A percentile compares a stretch with the other conserved stretches of the same genome.
Evolutionary conservation across 495 filamentous ascomycete genomes (phyloP).

Genomic region (Aspergillus wentii): DNA sequence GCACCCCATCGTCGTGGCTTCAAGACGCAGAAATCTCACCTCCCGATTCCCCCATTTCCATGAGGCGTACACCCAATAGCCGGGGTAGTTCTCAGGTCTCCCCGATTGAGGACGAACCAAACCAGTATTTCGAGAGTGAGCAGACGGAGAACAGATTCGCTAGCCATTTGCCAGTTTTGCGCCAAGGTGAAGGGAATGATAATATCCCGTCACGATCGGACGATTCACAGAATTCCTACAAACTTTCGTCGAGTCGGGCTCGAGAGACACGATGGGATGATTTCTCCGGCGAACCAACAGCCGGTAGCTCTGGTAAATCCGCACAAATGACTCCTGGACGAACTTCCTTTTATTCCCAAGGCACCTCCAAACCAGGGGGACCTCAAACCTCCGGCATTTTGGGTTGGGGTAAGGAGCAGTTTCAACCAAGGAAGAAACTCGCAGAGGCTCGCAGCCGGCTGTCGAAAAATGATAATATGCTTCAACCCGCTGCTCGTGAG

Average conservation of each 20-base stretch:
- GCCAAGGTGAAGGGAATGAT: slow-evolving; percentile 8
- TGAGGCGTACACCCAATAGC: slow-evolving; percentile 11
- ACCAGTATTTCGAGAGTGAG: slow-evolving; percentile 4
- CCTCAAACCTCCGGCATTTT: slow-evolving; percentile 21
- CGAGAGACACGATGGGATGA: slow-evolving; percentile 41
- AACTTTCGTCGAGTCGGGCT: slow-evolving; percentile 10
- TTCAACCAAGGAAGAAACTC: slow-evolving; percentile 23
- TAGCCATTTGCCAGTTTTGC: slow-evolving; percentile 19
- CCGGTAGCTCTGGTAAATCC: slow-evolving; percentile 22
- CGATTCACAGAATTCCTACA: slow-evolving; percentile 3
- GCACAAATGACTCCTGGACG: slow-evolving; percentile 16
- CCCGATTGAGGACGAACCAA: slow-evolving; percentile 33
- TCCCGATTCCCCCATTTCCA: slow-evolving; percentile 31
- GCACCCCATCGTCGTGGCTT: too few species aligned
- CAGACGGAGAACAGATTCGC: slow-evolving; percentile 11
- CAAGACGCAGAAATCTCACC: slow-evolving; percentile 47
- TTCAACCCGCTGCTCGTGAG: slow-evolving; percentile 24
- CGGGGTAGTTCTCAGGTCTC: slow-evolving; percentile 41
- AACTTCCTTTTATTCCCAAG: slow-evolving; percentile 15
- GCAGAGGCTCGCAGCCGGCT: slow-evolving; percentile 24
- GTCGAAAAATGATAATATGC: slow-evolving; percentile 17
- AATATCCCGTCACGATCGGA: slow-evolving; percentile 4
- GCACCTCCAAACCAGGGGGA: slow-evolving; percentile 12
- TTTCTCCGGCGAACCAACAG: slow-evolving; percentile 45
- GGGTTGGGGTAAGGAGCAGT: slow-evolving; percentile 29